A percentile compares a stretch with the other conserved stretches of the same genome.
Conservation (phyloP, 805 yeast species). For the Metschnikowia bowlesiae region DNA sequence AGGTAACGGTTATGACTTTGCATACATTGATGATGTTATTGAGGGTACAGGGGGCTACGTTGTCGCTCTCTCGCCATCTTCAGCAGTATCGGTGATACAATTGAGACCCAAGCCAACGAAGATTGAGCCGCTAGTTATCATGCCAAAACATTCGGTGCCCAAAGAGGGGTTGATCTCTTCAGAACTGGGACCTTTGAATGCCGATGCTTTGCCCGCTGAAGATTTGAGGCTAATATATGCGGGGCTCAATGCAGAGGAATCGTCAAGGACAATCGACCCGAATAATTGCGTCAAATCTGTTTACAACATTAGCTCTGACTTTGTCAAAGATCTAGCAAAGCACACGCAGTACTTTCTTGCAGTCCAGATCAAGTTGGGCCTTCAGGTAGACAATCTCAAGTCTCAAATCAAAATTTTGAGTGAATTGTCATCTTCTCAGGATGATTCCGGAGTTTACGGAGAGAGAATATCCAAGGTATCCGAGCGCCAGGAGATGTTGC, state of each 20-base stretch:
- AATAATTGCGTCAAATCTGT: constrained; percentile 5
- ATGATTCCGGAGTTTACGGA: not conserved
- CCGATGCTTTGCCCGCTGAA: constrained; percentile 14
- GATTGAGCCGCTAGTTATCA: not conserved
- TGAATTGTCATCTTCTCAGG: not conserved
- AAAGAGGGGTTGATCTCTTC: not conserved
- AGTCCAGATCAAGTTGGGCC: constrained; percentile 9
- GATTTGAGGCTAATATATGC: constrained; percentile 13
- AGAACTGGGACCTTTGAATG: not conserved
- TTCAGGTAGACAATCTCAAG: constrained; percentile 24
- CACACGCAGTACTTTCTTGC: constrained; percentile 14
- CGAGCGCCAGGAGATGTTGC: constrained; percentile 21
- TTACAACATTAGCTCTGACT: constrained; percentile 4
- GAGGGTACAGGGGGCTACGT: constrained; percentile 28
- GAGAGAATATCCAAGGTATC: constrained; percentile 14
- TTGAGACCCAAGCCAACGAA: constrained; percentile 2
- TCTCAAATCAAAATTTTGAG: constrained; percentile 11
- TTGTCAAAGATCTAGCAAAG: constrained; percentile 5
- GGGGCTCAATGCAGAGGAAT: not conserved
- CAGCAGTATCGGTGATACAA: constrained; percentile 14
- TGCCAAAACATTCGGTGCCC: not conserved
- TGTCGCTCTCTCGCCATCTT: constrained; percentile 13
- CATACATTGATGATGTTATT: constrained; percentile 22
- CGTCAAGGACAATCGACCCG: constrained; percentile 5
- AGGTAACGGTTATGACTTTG: constrained; percentile 4